Evolutionary conservation across 495 filamentous ascomycete genomes (phyloP).

Genomic region (Podospora didyma): DNA sequence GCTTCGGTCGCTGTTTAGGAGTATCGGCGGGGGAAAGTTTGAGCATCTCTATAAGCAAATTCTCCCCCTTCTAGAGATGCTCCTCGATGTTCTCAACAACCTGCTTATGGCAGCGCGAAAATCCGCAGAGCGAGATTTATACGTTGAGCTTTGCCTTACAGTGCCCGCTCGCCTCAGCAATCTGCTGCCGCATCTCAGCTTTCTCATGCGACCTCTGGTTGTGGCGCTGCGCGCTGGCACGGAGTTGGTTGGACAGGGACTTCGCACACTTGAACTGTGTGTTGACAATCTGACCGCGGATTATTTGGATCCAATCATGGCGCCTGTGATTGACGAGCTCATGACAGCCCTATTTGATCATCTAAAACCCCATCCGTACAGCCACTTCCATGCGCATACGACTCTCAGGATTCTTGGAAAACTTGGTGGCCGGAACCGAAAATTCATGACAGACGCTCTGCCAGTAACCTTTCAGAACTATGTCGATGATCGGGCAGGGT

Average conservation of each 20-base stretch:
- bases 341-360: constrained; percentile 97
- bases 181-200: constrained; percentile 92
- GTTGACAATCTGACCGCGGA: constrained; percentile 98
- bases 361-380: constrained; percentile 85
- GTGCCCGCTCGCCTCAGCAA: constrained; percentile 94
- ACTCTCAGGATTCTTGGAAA: constrained; percentile 99
- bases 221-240: constrained; percentile 88
- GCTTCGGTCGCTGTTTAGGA: constrained; percentile 85
- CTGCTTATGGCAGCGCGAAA: constrained; percentile 84
- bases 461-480: constrained; percentile 76
- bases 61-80: constrained; percentile 90
- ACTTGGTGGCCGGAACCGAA: constrained; percentile 88
- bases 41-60: constrained; percentile 98
- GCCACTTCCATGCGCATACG: constrained; percentile 94
- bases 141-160: constrained; percentile 93
- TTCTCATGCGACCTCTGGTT: constrained; percentile 94
- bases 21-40: constrained; percentile 95
- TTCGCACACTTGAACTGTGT: constrained; percentile 91
- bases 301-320: constrained; percentile 98
- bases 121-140: constrained; percentile 86
- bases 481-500: constrained; percentile 78
- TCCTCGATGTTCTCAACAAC: constrained; percentile 95
- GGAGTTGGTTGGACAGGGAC: constrained; percentile 89
- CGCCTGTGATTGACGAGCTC: constrained; percentile 94
- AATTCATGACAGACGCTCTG: constrained; percentile 86